Base-by-base conservation (phyloP, 805 yeast genomes). In the Schizosaccharomyces osmophilus region DNA sequence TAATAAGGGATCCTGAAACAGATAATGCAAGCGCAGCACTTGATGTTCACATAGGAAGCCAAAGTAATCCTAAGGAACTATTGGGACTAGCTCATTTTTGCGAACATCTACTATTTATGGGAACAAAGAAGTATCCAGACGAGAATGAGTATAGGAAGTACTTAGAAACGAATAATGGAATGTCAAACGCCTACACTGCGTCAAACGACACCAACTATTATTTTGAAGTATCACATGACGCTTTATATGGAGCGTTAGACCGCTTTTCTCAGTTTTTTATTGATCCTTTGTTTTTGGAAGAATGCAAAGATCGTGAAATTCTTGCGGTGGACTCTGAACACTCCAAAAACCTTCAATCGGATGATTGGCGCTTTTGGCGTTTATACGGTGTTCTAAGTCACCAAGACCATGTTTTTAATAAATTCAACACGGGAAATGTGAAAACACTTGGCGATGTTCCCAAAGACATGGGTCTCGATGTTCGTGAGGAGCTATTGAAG, bases 261-360 rank as follows among this genome's bases (percentile, higher is more conserved):
- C 77, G 97, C 67, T 90, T 90, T 71, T 79, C 95, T 4, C 97
- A 90, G 70, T 90, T 90, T 69, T 90, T 90, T 74, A 84, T 89
- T 43, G 71, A 80, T 36, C 98, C 98, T 0, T 74, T 90, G 66
- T 90, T 90, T 66, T 72, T 74, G 61, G 73, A 77, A 62, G 75
- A 81, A 64, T 83, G 96, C 69, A 86, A 87, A 69, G 95, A 88
- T 68, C 78, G 97, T 62, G 98, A 90, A 72, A 85, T 90, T 67
- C 80, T 82, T 64, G 97, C 97, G 1, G 97, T 90, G 9, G 96
- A 90, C 71, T 85, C 95, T 48, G 98, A 90, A 73, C 87, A 90
- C 74, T 90, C 88, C 70, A 90, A 93, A 73, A 90, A 90, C 70
- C 74, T 93, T 61, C 97, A 90, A 71, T 84, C 78, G 69, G 98